Percentiles rank a stretch among this genome's conserved stretches.
These are phyloP conservation scores for Otatea glauca DNA, from an alignment of 176 grass and related monocot genomes.

Conservation along the genomic window DNA sequence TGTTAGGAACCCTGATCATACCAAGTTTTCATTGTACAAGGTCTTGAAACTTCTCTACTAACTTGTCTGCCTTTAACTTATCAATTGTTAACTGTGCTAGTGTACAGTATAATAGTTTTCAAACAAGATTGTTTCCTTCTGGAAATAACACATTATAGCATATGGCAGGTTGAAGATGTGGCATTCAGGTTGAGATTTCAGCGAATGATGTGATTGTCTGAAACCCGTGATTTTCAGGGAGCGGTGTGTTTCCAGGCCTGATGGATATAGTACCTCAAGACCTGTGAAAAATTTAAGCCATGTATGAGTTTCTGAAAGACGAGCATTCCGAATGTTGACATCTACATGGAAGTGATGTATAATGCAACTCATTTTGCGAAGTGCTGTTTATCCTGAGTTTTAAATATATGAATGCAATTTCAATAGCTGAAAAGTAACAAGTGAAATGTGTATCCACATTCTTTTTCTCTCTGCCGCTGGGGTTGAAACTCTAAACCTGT, in stretches of 20 bases:
- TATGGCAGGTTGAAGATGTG: conserved; percentile 6
- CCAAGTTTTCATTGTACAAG: not conserved
- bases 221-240: conserved; percentile 73
- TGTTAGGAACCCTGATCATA: not conserved
- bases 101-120: not conserved
- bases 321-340: not conserved
- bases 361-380: not conserved
- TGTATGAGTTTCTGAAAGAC: conserved; percentile 11
- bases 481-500: not conserved
- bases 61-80: not conserved
- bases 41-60: conserved; percentile 3
- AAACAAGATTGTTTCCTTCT: not conserved
- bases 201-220: conserved; percentile 68
- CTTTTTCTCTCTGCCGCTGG: not conserved
- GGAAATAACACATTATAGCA: not conserved
- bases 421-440: not conserved
- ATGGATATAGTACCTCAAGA: conserved; percentile 68
- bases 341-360: not conserved
- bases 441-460: not conserved
- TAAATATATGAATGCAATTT: not conserved
- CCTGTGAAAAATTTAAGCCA: conserved; percentile 42
- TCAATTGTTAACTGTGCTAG: not conserved
- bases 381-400: not conserved
- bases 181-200: conserved; percentile 55
- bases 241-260: conserved; percentile 72